Base-by-base conservation (phyloP, 2,329 filamentous ascomycete genomes). In the Ilyonectria robusta region DNA sequence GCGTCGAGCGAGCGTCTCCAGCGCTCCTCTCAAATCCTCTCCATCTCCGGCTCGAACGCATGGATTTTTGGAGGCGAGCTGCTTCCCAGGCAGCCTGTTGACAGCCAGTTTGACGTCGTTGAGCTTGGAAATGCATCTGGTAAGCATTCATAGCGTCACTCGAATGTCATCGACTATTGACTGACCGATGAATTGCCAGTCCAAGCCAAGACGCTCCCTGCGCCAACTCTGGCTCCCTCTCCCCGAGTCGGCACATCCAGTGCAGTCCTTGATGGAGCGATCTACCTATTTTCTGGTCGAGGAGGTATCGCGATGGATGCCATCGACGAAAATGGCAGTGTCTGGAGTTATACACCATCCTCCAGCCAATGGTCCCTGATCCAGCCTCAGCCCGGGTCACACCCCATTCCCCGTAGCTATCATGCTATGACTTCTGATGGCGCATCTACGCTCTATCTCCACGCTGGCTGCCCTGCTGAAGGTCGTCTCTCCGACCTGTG, bases 271-370 rank as follows among this genome's bases (percentile, higher is more conserved):
- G 72, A 84, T 59, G 78, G 79, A 4, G 83, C 80, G 1, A 79
- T 92, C 23, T 91, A 89, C 71, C 57, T 91, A 40, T 92, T 91
- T 78, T 90, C 88, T 5, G 90, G 90, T 7, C 86, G 89, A 2
- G 89, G 89, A 2, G 89, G 89, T 7, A 71, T 82, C 6, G 86
- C 83, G 2, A 91, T 91, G 89, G 79, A 83, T 0, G 86, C 89
- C 0, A 78, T 92, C 15, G 86, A 90, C 40, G 90, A 92, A 69
- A 61, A 81, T 0, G 90, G 90, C 10, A 75, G 79, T 0, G 65
- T 92, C 7, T 92, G 89, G 89, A 78, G 79, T n/a, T 88, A 87
- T 65, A 79, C 86, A 19, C 77, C 84, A 0, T 51, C 68, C 2
- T 66, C 71, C 2, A 66, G 74, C 1, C 70, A 59, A 3, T 92